A percentile compares a stretch with the other conserved stretches of the same genome.
Evolutionary conservation across 176 grass and related monocot genomes (phyloP).

Genomic region (Poa annua): DNA sequence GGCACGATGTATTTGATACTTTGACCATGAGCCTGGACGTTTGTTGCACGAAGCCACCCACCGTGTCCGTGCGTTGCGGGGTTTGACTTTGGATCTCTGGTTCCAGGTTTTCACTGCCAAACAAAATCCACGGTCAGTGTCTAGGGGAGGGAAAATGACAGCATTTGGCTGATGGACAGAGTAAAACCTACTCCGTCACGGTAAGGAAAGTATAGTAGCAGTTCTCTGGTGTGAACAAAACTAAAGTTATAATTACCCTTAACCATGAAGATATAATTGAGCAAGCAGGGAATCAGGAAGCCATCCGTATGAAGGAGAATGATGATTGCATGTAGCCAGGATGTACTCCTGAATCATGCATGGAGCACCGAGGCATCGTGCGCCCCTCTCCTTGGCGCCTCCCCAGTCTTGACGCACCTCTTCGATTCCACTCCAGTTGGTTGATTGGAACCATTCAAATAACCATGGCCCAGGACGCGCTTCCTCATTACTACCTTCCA

Average conservation of each 20-base stretch:
- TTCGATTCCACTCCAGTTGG: constrained; percentile 29
- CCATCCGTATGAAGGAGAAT: background rate
- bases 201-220: background rate
- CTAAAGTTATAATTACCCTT: background rate
- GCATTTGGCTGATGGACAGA: constrained; percentile 4
- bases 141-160: background rate
- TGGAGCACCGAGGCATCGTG: constrained; percentile 26
- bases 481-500: constrained; percentile 28
- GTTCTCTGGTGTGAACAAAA: background rate
- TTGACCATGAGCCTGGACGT: constrained; percentile 32
- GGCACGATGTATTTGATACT: constrained; percentile 21
- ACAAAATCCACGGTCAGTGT: background rate
- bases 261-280: background rate
- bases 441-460: constrained; percentile 28
- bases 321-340: constrained; percentile 9
- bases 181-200: background rate
- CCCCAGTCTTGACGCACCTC: constrained; percentile 14
- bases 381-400: constrained; percentile 24
- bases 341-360: constrained; percentile 10
- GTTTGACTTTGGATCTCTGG: background rate
- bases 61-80: background rate
- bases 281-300: background rate
- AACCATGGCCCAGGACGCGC: background rate
- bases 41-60: constrained; percentile 11
- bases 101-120: constrained; percentile 9